phyloP scores from a whole-genome alignment of 371 early-diverging fungal species.

The Phascolomyces articulosus region DNA sequence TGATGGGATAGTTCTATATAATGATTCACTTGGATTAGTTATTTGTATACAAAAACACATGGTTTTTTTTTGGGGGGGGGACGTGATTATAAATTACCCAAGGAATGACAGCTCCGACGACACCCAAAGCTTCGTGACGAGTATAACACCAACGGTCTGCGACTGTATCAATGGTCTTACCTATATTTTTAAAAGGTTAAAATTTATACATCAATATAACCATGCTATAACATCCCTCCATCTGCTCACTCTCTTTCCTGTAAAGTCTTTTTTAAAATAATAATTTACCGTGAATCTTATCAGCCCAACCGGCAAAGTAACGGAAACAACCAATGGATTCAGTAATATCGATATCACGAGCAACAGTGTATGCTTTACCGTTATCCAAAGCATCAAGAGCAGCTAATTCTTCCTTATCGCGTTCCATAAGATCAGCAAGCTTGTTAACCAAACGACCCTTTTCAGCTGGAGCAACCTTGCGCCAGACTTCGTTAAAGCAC shows the following conservation, averaged over 20 bases:
- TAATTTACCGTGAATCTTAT: slow-evolving; percentile 58
- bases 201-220: not conserved
- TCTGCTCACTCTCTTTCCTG: no score
- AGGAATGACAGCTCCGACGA: slow-evolving; percentile 77
- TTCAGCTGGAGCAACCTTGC: slow-evolving; percentile 59
- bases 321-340: slow-evolving; percentile 74
- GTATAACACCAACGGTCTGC: slow-evolving; percentile 64
- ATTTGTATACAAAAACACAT: not conserved
- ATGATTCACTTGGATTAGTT: not conserved
- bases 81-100: slow-evolving; percentile 22
- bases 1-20: slow-evolving; percentile 28
- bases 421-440: slow-evolving; percentile 78
- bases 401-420: slow-evolving; percentile 71
- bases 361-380: slow-evolving; percentile 79
- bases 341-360: slow-evolving; percentile 68
- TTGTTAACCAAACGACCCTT: slow-evolving; percentile 48
- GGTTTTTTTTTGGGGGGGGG: no score
- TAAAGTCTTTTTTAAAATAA: not conserved
- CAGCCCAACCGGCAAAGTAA: slow-evolving; percentile 83
- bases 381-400: slow-evolving; percentile 83
- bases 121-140: slow-evolving; percentile 79
- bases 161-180: slow-evolving; percentile 48
- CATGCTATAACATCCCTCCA: no score
- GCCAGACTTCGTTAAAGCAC: slow-evolving; percentile 73
- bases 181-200: not conserved